Percentiles rank a stretch among this genome's conserved stretches.
Conservation (phyloP, 495 filamentous ascomycete species). For the Trichoderma reesei region DNA sequence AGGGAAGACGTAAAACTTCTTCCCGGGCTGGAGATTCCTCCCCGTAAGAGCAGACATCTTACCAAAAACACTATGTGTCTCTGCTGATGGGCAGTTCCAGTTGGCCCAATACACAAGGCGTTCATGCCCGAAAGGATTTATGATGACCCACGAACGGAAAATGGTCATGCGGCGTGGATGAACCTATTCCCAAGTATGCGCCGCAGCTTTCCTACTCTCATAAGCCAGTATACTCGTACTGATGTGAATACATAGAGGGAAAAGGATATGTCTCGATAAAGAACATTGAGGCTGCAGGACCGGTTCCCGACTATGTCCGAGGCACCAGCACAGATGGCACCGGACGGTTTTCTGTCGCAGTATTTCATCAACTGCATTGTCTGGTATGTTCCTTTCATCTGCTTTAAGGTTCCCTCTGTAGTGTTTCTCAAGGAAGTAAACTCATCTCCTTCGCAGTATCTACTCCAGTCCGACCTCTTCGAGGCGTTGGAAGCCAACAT, state of each 20-base stretch:
- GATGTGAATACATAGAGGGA: not conserved
- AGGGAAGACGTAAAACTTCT: not conserved
- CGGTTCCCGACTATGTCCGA: not conserved
- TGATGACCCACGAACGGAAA: not conserved
- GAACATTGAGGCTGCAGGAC: not conserved
- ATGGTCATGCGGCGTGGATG: not conserved
- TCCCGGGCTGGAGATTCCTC: not conserved
- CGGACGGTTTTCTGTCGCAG: not conserved
- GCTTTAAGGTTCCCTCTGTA: not conserved
- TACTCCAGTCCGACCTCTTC: not conserved
- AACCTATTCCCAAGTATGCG: not conserved
- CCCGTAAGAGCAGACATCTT: not conserved
- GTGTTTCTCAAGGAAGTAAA: not conserved
- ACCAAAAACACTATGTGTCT: not conserved
- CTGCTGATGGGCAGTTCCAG: not conserved
- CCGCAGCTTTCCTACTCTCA: not conserved
- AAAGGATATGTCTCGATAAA: slow-evolving; percentile 1
- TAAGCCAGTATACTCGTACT: not conserved
- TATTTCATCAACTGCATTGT: not conserved
- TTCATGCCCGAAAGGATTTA: not conserved
- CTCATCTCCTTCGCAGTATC: not conserved
- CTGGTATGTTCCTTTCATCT: not conserved
- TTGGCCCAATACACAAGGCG: not conserved
- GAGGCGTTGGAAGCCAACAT: not conserved
- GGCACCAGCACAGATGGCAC: not conserved